Evolutionary conservation across 345 rosid genomes (phyloP), one percentile per base, ranked within the genome.

Genomic region (Lepidium didymum): DNA sequence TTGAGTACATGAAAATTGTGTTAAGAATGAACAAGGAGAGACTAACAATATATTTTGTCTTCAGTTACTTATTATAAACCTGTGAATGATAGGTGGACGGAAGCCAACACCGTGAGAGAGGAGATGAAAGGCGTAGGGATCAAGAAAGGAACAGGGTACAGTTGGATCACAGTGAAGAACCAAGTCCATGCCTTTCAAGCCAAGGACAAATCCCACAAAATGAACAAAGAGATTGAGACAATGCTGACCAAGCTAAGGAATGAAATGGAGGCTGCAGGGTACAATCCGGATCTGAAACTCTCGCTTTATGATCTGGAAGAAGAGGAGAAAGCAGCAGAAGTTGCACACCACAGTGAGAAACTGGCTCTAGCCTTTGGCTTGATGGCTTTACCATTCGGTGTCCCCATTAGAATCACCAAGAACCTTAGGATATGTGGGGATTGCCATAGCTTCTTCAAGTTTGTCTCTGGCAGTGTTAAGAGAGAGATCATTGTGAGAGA

Each of bases 351-450:
- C 63, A 87, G 96, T 3, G 96, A 92, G 88, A 92, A 92, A 77
- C 69, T 86, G 50, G 93, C 98, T 52, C 75, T 92, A 49, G 93
- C 98, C 1, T 92, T 87, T 64, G 92, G 91, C 40, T 83, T 92
- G 15, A 29, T 89, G 29, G 77, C 86, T 41, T 53, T 92, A 15
- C 89, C 87, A 29, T 53, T 71, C 3, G 81, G 84, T 47, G 69
- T 85, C 4, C 98, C 98, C 3, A 78, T 90, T 16, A 80, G 96
- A 64, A 92, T 92, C 72, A 87, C 85, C 19, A 90, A 90, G 68
- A 90, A 92, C 62, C 96, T 89, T 47, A 78, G 96, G 64, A 92
- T 89, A 46, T 92, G 96, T 7, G 96, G 89, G 42, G 95, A 92
- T 76, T 86, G 95, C 54, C 98, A 89, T 27, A 81, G 82, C 62